A percentile compares a stretch with the other conserved stretches of the same genome.
Conservation (phyloP, 139 green algal genomes). For the Auxenochlorella protothecoides region DNA sequence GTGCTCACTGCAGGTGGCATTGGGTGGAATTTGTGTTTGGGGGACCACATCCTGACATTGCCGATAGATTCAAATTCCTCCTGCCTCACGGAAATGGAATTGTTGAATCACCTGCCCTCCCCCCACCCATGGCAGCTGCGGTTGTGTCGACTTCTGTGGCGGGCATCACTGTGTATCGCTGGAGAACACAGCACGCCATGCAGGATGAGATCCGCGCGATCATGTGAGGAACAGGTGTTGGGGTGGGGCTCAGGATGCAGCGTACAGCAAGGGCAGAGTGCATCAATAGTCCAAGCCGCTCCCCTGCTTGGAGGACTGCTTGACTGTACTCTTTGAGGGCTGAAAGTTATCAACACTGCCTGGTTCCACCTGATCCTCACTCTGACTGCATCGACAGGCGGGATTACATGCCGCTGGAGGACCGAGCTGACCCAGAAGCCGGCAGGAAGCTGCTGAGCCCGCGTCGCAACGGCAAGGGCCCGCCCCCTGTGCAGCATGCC, state of each 20-base stretch:
- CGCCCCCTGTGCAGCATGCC: background rate
- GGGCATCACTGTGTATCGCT: conserved; percentile 18
- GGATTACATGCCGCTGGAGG: conserved; percentile 30
- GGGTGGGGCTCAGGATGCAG: background rate
- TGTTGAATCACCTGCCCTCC: background rate
- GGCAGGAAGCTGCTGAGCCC: background rate
- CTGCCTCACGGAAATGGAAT: background rate
- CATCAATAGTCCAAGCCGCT: too few species aligned
- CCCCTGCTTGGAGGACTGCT: background rate
- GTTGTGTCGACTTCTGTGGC: conserved; percentile 5
- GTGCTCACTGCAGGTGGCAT: background rate
- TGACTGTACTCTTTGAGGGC: background rate
- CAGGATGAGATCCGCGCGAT: conserved; percentile 22
- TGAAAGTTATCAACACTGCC: too few species aligned
- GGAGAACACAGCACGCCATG: conserved; percentile 15
- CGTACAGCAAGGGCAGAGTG: too few species aligned
- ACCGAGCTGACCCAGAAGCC: background rate
- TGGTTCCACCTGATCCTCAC: too few species aligned
- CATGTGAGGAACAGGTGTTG: conserved; percentile 10
- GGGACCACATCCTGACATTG: background rate
- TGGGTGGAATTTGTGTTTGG: background rate
- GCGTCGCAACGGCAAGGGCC: background rate
- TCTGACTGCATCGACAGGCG: conserved; percentile 1
- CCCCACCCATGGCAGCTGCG: background rate
- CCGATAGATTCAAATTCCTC: background rate